Base-by-base conservation (phyloP, 1,284 basidiomycete species). In the Pyrrhoderma noxium region DNA sequence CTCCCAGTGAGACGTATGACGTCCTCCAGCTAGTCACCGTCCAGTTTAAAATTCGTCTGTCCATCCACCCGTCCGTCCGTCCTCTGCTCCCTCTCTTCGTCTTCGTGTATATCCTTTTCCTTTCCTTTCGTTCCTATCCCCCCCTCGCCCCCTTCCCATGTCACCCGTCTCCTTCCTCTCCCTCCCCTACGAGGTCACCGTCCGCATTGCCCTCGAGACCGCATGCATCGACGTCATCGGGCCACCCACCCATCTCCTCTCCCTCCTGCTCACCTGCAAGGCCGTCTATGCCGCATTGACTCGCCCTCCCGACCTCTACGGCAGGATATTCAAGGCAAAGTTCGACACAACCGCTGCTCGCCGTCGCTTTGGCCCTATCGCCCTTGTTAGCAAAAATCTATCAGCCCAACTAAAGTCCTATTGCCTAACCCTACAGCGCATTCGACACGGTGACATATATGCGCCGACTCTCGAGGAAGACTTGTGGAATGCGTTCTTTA, bases 161-260 rank as follows among this genome's bases (percentile, higher is more conserved):
- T 43, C 52, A 13, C 21, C 22, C 16, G 14, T 36, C 55, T 54
- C 58, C 49, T 51, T 47, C 21, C 42, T 65, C 16, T 56, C 56
- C 19, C 66, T 90, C 44, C 89, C 89, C 27, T 73, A 74, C 48
- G 81, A 85, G 60, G 63, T 88, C 56, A 65, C 87, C 60, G 70
- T 77, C 42, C 60, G 69, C 56, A 77, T 89, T 62, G 76, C 73
- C 36, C 66, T 74, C 60, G 66, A 77, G 46, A 60, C 76, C 58
- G 65, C 72, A 53, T 62, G 73, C 54, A 58, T 66, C 36, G 59
- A 69, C 42, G 67, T 74, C 13, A 60, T 71, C 5, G 66, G 71
- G 1, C 72, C 72, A 1, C 76, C 77, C 0, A 35, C 59, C 2
- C 54, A 69, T 2, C 61, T 83, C 46, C 51, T 72, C 18, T 67